Percentiles rank a stretch among this genome's conserved stretches.
phyloP scores from a whole-genome alignment of 2,329 filamentous ascomycete species.

The Hirsutella minnesotensis region DNA sequence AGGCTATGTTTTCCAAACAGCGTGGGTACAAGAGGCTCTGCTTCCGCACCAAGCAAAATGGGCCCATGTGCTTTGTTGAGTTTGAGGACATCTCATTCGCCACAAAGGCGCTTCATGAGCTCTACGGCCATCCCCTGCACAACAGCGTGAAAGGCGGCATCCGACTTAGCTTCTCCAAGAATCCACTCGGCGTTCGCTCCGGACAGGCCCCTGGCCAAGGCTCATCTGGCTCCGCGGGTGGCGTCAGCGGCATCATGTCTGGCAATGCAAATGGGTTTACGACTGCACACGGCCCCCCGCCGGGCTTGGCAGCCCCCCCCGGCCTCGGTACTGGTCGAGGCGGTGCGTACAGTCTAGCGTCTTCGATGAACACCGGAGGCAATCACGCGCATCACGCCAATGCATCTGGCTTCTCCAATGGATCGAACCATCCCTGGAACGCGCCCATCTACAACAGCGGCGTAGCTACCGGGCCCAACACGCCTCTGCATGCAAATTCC shows the following conservation, averaged over 20 bases:
- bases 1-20: conserved; percentile 84
- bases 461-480: conserved; percentile 10
- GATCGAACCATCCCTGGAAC: conserved; percentile 10
- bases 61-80: conserved; percentile 97
- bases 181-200: conserved; percentile 83
- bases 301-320: conserved; percentile 66
- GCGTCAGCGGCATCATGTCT: conserved; percentile 46
- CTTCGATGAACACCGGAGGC: conserved; percentile 9
- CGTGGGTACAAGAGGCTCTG: conserved; percentile 91
- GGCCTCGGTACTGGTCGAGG: conserved; percentile 38
- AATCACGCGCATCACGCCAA: conserved; percentile 5
- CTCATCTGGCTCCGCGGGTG: conserved; percentile 30
- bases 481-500: conserved; percentile 7
- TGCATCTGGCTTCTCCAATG: conserved; percentile 6
- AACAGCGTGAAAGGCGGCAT: conserved; percentile 94
- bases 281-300: conserved; percentile 64
- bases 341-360: conserved; percentile 11
- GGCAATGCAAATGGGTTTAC: conserved; percentile 45
- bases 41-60: conserved; percentile 89
- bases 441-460: conserved; percentile 10
- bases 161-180: conserved; percentile 92
- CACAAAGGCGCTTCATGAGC: conserved; percentile 78
- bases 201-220: conserved; percentile 46
- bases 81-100: conserved; percentile 90
- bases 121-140: conserved; percentile 77